Conservation (phyloP, 148 eudicot genomes). For the Chenopodium quinoa region DNA sequence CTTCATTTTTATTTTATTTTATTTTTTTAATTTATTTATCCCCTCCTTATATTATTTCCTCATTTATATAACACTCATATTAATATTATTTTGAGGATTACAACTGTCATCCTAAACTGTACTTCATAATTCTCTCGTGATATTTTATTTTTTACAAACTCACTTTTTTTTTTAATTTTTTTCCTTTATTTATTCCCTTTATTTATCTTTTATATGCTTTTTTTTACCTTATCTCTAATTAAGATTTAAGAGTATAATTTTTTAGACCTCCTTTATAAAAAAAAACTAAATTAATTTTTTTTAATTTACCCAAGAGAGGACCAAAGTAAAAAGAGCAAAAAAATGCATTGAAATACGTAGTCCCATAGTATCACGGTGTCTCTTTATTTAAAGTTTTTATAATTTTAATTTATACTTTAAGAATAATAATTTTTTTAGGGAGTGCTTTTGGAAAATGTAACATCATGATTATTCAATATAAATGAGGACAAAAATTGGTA, state of each 20-base stretch:
- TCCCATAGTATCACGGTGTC: constrained; percentile 49
- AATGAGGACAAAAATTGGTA: constrained; percentile 4
- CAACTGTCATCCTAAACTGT: constrained; percentile 21
- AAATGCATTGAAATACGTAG: constrained; percentile 34
- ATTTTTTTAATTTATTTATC: background rate
- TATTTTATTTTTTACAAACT: background rate
- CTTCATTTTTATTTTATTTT: background rate
- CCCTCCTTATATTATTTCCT: background rate
- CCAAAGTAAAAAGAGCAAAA: constrained; percentile 23
- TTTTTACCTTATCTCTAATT: constrained; percentile 6
- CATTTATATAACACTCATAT: background rate
- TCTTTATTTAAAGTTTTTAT: constrained; percentile 15
- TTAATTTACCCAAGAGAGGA: constrained; percentile 8
- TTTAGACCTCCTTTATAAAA: background rate
- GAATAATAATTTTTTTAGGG: background rate
- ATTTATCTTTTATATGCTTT: background rate
- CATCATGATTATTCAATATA: background rate
- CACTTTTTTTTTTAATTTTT: background rate
- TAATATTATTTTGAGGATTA: background rate
- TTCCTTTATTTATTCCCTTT: background rate
- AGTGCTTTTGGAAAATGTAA: background rate
- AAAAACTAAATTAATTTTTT: background rate
- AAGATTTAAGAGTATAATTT: background rate
- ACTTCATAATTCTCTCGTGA: constrained; percentile 5
- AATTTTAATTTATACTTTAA: background rate